A percentile compares a stretch with the other conserved stretches of the same genome.
phyloP scores from a whole-genome alignment of 148 eudicot species.

The Arctostaphylos glauca region DNA sequence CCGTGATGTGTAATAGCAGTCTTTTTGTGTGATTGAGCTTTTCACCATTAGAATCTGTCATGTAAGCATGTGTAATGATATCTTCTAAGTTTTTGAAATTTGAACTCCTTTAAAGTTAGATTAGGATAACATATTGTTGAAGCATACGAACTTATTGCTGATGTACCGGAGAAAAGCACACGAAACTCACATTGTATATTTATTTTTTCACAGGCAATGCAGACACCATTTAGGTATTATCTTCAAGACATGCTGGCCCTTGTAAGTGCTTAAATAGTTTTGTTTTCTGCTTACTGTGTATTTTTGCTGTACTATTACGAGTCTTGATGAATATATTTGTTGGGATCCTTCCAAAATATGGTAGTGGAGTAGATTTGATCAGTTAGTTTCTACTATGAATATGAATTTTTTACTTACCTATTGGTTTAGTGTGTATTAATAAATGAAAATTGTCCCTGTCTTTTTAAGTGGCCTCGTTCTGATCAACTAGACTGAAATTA shows the following conservation, averaged over 20 bases:
- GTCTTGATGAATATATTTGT: neutral
- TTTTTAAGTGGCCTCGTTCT: neutral
- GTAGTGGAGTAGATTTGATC: neutral
- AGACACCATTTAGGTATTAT: slow-evolving; percentile 94
- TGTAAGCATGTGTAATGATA: neutral
- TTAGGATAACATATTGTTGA: neutral
- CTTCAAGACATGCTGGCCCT: slow-evolving; percentile 81
- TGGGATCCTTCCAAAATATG: neutral
- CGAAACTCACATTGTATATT: neutral
- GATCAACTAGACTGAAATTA: neutral
- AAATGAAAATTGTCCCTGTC: neutral
- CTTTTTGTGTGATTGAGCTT: neutral
- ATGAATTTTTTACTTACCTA: neutral
- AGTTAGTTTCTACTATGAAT: neutral
- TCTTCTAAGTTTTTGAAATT: neutral
- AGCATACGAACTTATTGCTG: neutral
- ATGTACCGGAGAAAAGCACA: neutral
- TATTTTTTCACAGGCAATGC: slow-evolving; percentile 60
- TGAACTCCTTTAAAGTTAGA: neutral
- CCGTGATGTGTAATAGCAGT: neutral
- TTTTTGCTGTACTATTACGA: neutral
- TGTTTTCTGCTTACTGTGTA: neutral
- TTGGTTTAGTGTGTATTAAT: neutral
- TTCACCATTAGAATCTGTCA: neutral
- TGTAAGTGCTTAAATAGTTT: slow-evolving; percentile 44